Evolutionary conservation across 192 early-diverging fungal genomes (phyloP).

Genomic region (Allomyces arbusculus): DNA sequence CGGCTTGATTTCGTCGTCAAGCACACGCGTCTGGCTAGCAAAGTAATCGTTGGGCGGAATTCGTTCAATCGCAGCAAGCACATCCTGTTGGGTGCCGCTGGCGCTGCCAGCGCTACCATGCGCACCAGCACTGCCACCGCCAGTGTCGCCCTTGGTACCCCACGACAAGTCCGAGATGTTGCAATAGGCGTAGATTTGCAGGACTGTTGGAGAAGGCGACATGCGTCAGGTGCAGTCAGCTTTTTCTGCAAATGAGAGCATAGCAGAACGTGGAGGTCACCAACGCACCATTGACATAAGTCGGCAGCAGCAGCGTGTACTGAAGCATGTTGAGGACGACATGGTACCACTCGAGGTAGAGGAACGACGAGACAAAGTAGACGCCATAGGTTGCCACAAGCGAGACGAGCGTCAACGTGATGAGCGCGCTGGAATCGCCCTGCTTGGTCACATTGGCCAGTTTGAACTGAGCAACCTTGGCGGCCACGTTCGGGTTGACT

Average conservation of each 20-base stretch:
- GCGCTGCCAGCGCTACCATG: too few species aligned
- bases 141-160: conserved; percentile 31
- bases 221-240: too few species aligned
- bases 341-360: conserved; percentile 17
- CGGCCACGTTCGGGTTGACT: conserved; percentile 12
- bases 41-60: background rate
- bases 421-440: too few species aligned
- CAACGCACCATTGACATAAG: conserved; percentile 12
- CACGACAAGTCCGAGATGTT: conserved; percentile 22
- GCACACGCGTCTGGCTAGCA: background rate
- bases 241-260: too few species aligned
- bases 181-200: conserved; percentile 23
- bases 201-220: conserved; percentile 1
- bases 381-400: conserved; percentile 61
- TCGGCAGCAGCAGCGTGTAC: conserved; percentile 21
- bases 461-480: conserved; percentile 3
- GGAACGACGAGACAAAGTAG: conserved; percentile 53
- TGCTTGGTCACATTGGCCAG: conserved; percentile 8
- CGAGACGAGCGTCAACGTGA: conserved; percentile 30
- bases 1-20: background rate
- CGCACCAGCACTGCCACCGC: background rate
- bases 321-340: conserved; percentile 13
- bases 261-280: too few species aligned
- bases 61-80: background rate
- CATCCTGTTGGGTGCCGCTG: background rate